Evolutionary conservation across 2,329 filamentous ascomycete species (phyloP).

Genomic region (Pyrenophora tritici-repentis): DNA sequence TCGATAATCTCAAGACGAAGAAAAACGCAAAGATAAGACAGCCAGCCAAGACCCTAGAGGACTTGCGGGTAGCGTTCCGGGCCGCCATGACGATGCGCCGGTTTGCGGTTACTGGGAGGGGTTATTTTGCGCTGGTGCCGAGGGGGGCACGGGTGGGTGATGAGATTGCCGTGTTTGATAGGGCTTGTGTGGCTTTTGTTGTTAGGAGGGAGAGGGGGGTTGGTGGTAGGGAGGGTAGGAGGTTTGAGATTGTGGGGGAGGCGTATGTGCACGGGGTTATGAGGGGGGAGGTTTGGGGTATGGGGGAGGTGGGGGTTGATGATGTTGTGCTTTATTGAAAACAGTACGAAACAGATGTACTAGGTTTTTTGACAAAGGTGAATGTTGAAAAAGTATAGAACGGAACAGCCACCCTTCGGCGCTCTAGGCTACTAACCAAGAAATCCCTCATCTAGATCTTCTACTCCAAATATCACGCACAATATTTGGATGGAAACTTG

Average conservation of each 20-base stretch:
- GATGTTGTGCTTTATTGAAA: conserved; percentile 20
- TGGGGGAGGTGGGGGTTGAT: conserved; percentile 8
- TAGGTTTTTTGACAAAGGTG: no score
- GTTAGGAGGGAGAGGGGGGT: conserved; percentile 3
- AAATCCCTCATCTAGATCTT: no score
- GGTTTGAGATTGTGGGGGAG: conserved; percentile 27
- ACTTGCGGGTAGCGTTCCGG: conserved; percentile 19
- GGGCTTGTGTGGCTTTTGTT: conserved; percentile 28
- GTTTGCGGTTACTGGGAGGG: conserved; percentile 27
- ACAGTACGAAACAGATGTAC: neutral
- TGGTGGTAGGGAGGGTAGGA: neutral
- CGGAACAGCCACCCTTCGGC: no score
- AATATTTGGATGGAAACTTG: no score
- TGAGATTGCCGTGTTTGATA: conserved; percentile 24
- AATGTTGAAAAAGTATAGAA: no score
- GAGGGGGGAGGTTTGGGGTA: conserved; percentile 23
- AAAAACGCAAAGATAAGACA: conserved; percentile 4
- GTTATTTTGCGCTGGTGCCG: conserved; percentile 31
- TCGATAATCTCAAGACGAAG: conserved; percentile 20
- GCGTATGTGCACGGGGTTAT: conserved; percentile 32
- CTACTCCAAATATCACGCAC: no score
- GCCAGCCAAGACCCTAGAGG: conserved; percentile 19
- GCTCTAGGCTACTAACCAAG: no score
- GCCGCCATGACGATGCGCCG: conserved; percentile 26
- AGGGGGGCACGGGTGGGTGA: conserved; percentile 20